Conservation (phyloP, 2,329 filamentous ascomycete species). For the Diplodia scrobiculata region DNA sequence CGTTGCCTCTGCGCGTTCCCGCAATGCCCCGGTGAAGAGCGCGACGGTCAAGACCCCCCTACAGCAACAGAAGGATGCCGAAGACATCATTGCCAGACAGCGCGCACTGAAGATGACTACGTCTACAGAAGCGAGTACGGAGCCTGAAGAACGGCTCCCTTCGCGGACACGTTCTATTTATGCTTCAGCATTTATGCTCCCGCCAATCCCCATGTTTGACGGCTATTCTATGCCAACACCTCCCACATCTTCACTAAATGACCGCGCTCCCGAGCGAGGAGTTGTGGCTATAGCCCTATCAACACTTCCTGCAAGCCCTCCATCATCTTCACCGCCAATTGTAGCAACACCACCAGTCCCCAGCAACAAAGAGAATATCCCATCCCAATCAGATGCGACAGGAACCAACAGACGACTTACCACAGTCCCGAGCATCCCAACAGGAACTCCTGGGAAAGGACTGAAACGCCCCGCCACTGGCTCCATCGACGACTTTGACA, state of each 20-base stretch:
- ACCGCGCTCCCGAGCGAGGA: not conserved
- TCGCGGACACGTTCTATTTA: not conserved
- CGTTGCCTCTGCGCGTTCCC: not conserved
- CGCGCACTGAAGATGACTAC: not conserved
- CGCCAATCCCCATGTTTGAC: not conserved
- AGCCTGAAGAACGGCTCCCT: not conserved
- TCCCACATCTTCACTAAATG: constrained; percentile 9
- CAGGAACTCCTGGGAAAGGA: not conserved
- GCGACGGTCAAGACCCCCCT: not conserved
- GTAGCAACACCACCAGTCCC: not conserved
- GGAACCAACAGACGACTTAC: not conserved
- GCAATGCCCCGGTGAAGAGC: not conserved
- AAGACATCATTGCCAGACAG: not conserved
- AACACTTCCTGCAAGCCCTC: not conserved
- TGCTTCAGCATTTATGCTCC: not conserved
- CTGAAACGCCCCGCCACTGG: not conserved
- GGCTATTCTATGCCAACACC: not conserved
- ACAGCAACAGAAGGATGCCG: not conserved
- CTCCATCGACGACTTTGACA: constrained; percentile 18
- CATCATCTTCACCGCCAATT: not conserved
- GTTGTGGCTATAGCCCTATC: not conserved
- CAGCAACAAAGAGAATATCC: not conserved
- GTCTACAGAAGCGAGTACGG: not conserved
- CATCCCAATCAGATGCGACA: not conserved
- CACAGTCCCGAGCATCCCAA: not conserved